phyloP scores from a whole-genome alignment of 257 asterid genomes.

The Solanum dulcamara region DNA sequence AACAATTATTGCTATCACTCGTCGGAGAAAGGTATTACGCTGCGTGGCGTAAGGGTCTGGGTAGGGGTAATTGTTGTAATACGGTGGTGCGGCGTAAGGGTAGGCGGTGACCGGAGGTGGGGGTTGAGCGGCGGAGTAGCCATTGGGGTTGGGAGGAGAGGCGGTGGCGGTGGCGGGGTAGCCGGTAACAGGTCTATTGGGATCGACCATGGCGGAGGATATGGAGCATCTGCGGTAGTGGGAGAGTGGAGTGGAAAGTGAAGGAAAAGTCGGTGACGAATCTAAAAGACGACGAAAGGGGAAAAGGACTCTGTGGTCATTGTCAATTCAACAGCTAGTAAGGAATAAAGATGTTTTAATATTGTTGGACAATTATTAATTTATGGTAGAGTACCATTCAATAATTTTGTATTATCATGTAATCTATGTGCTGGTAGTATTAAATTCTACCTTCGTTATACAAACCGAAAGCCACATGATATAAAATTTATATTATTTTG shows the following conservation, averaged over 20 bases:
- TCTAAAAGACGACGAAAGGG: not conserved
- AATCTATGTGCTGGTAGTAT: not conserved
- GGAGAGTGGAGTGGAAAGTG: not conserved
- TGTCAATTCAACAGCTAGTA: not conserved
- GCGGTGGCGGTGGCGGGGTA: slow-evolving; percentile 34
- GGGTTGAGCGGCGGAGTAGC: slow-evolving; percentile 28
- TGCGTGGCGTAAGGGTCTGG: slow-evolving; percentile 34
- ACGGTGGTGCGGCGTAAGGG: slow-evolving; percentile 46
- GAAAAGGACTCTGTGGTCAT: not conserved
- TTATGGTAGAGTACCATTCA: not conserved
- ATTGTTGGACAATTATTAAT: not conserved
- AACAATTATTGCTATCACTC: slow-evolving; percentile 42
- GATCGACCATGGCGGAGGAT: slow-evolving; percentile 37
- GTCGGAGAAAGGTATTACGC: slow-evolving; percentile 64
- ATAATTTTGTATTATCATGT: not conserved
- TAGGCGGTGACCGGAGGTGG: slow-evolving; percentile 38
- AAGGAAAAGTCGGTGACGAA: not conserved
- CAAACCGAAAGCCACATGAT: too few relatives aligned
- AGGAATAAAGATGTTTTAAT: too few relatives aligned
- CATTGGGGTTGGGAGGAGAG: slow-evolving; percentile 19
- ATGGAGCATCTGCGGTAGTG: not conserved
- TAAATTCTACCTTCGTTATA: too few relatives aligned
- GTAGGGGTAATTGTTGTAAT: slow-evolving; percentile 11
- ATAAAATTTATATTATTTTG: too few relatives aligned
- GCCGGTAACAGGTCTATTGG: slow-evolving; percentile 69